Percentiles rank a stretch among this genome's conserved stretches.
phyloP scores from a whole-genome alignment of 2,329 filamentous ascomycete genomes.

The Apiospora phragmitis region DNA sequence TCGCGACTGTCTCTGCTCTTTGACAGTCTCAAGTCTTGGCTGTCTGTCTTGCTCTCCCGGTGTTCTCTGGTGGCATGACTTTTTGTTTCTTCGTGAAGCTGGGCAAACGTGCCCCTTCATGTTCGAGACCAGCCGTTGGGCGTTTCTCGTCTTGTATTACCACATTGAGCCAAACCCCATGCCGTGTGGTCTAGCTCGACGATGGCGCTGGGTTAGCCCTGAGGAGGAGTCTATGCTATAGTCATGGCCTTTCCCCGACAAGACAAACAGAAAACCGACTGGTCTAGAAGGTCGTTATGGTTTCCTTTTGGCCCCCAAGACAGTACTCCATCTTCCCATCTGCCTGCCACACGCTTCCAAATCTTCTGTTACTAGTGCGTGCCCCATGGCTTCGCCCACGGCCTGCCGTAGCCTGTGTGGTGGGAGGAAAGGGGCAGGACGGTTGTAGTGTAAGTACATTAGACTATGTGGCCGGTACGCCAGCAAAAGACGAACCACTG shows the following conservation, averaged over 20 bases:
- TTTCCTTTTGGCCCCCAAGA: conserved; percentile 8
- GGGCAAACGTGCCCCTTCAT: neutral
- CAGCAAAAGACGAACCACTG: neutral
- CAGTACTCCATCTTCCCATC: neutral
- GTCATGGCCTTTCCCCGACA: neutral
- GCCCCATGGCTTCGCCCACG: neutral
- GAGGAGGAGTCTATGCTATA: neutral
- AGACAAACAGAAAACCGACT: conserved; percentile 3
- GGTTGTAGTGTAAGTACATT: conserved; percentile 3
- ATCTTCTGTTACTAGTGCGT: conserved; percentile 3
- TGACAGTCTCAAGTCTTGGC: neutral
- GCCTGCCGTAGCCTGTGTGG: neutral
- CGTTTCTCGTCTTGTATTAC: conserved; percentile 14
- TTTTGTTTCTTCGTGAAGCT: neutral
- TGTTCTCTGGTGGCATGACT: neutral
- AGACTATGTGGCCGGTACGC: neutral
- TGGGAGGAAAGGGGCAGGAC: neutral
- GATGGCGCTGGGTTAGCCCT: neutral
- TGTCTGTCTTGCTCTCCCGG: neutral
- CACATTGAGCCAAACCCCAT: conserved; percentile 15
- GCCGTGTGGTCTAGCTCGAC: neutral
- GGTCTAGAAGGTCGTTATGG: conserved; percentile 9
- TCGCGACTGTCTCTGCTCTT: neutral
- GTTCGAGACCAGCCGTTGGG: conserved; percentile 16
- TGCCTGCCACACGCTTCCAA: conserved; percentile 7